phyloP scores from a whole-genome alignment of 192 early-diverging fungal genomes.

The Gaertneriomyces semiglobifer region DNA sequence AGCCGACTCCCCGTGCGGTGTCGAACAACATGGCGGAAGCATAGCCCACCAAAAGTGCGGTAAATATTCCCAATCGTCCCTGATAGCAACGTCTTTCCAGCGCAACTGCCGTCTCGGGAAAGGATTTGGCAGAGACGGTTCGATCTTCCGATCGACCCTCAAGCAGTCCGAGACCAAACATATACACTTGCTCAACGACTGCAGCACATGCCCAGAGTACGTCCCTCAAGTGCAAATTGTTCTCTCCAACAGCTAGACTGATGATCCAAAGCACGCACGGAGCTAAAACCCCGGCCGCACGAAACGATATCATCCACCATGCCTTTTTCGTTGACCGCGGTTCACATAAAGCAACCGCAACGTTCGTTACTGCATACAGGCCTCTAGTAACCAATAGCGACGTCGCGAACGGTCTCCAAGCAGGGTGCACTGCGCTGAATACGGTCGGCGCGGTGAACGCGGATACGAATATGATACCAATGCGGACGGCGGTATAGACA shows the following conservation, averaged over 20 bases:
- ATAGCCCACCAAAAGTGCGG: conserved; percentile 7
- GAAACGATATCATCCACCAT: conserved; percentile 21
- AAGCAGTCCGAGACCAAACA: conserved; percentile 12
- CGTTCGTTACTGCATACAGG: conserved; percentile 4
- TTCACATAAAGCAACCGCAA: neutral
- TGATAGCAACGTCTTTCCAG: neutral
- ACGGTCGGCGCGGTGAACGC: conserved; percentile 18
- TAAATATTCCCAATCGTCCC: neutral
- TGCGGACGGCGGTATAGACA: conserved; percentile 13
- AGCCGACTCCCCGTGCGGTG: neutral
- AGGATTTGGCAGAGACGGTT: neutral
- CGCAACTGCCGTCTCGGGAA: neutral
- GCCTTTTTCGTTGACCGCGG: neutral
- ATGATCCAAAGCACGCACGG: conserved; percentile 17
- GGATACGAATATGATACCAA: conserved; percentile 4
- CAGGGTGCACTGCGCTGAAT: conserved; percentile 10
- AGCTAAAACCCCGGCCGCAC: neutral
- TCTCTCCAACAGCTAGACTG: neutral
- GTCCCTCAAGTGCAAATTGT: neutral
- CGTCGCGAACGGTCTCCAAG: conserved; percentile 17
- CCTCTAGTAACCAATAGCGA: conserved; percentile 11
- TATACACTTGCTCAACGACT: conserved; percentile 10
- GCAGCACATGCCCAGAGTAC: conserved; percentile 12
- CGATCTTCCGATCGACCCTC: neutral
- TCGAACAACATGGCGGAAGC: conserved; percentile 15